Conservation (phyloP, 257 asterid genomes). For the Solanum chiquidenum region DNA sequence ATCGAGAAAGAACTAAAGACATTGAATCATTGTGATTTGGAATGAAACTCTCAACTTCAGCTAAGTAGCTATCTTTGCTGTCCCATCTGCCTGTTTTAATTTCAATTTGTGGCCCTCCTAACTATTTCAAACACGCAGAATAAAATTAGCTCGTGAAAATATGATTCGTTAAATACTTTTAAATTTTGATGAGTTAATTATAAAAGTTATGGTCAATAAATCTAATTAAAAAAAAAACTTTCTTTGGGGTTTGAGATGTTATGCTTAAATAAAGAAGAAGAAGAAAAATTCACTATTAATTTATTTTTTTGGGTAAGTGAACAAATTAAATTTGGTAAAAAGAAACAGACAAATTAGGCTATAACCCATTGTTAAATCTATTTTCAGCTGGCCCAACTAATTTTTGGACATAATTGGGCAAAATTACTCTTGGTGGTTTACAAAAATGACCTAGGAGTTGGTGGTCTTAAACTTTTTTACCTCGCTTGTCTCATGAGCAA, state of each 20-base stretch:
- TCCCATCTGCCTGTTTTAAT: constrained; percentile 80
- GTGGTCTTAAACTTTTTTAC: not conserved
- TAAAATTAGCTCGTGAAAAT: not conserved
- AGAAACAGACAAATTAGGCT: not conserved
- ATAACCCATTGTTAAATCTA: too few relatives aligned
- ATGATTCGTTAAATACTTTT: not conserved
- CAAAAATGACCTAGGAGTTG: not conserved
- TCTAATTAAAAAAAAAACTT: too few relatives aligned
- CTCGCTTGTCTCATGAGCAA: not conserved
- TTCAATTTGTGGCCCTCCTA: constrained; percentile 53
- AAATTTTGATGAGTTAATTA: not conserved
- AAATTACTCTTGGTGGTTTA: not conserved
- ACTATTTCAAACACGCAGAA: constrained; percentile 6
- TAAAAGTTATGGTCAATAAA: not conserved
- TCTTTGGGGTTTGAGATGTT: not conserved
- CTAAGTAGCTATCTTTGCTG: constrained; percentile 34
- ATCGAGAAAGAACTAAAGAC: constrained; percentile 41
- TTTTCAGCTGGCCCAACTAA: not conserved
- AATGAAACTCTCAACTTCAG: constrained; percentile 32
- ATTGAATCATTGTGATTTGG: constrained; percentile 68
- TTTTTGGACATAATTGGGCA: not conserved
- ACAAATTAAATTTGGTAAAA: not conserved
- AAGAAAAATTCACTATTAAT: not conserved
- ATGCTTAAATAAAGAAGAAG: not conserved
- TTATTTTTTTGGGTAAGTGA: not conserved